phyloP scores from a whole-genome alignment of 441 rosid genomes.

The Cnidoscolus chayamansa region DNA sequence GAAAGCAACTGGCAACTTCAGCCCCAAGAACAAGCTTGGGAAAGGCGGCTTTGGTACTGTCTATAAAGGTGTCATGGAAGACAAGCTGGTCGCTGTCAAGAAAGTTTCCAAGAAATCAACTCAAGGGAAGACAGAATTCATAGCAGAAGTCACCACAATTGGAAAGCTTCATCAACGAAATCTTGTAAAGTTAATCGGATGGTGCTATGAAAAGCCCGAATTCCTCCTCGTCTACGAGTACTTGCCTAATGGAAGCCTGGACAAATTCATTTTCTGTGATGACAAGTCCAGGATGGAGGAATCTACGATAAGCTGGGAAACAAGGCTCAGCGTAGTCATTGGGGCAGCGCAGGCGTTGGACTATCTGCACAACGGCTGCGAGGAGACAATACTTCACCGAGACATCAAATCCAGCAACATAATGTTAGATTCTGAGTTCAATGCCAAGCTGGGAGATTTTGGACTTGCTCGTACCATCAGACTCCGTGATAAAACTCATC shows the following conservation, averaged over 20 bases:
- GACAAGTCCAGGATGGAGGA: conserved; percentile 24
- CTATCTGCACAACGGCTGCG: conserved; percentile 70
- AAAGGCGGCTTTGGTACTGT: conserved; percentile 75
- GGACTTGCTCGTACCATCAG: conserved; percentile 65
- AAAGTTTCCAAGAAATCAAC: conserved; percentile 49
- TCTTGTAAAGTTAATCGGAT: conserved; percentile 62
- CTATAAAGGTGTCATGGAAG: conserved; percentile 50
- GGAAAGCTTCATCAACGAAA: conserved; percentile 60
- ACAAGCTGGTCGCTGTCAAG: conserved; percentile 59
- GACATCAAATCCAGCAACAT: conserved; percentile 75
- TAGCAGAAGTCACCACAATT: conserved; percentile 70
- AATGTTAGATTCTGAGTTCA: conserved; percentile 59
- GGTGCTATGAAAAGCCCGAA: conserved; percentile 58
- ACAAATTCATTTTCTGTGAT: conserved; percentile 40
- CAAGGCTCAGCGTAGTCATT: conserved; percentile 38
- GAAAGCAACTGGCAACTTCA: conserved; percentile 53
- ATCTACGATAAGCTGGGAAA: conserved; percentile 45
- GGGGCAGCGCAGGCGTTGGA: conserved; percentile 65
- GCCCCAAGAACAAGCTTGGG: conserved; percentile 51
- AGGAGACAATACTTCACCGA: conserved; percentile 63
- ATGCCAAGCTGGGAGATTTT: conserved; percentile 59
- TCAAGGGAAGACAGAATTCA: conserved; percentile 76
- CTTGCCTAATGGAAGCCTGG: conserved; percentile 65
- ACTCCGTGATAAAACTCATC: conserved; percentile 54
- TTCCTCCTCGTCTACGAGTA: conserved; percentile 60